phyloP scores from a whole-genome alignment of 2,329 filamentous ascomycete genomes.

The Aspergillus sp. region DNA sequence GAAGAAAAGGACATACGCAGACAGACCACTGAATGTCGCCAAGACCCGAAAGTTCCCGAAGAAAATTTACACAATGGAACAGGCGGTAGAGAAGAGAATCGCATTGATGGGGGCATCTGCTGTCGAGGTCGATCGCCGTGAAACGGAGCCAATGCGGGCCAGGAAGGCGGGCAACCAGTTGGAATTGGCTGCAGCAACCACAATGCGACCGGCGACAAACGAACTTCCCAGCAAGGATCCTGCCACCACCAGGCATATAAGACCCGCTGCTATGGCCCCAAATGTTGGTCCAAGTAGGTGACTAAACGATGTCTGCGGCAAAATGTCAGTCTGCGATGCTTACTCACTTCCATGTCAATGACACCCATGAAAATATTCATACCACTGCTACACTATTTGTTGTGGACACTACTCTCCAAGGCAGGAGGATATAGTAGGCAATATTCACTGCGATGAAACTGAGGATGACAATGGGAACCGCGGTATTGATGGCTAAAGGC shows the following conservation, averaged over 20 bases:
- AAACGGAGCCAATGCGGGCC: background rate
- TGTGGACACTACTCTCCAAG: constrained; percentile 16
- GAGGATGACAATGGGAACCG: constrained; percentile 15
- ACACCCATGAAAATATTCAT: background rate
- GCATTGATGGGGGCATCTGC: constrained; percentile 20
- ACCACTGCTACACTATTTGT: constrained; percentile 21
- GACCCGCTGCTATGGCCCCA: constrained; percentile 10
- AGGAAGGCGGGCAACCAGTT: constrained; percentile 18
- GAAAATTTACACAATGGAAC: constrained; percentile 15
- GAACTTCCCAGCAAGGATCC: constrained; percentile 18
- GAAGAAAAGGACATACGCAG: constrained; percentile 19
- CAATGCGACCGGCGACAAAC: constrained; percentile 19
- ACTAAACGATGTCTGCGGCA: constrained; percentile 10
- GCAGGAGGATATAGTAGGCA: constrained; percentile 18
- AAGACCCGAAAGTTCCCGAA: constrained; percentile 20
- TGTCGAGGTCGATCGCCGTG: background rate
- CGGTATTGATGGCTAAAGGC: constrained; percentile 19
- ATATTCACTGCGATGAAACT: constrained; percentile 19
- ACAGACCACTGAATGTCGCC: constrained; percentile 20
- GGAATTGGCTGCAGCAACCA: constrained; percentile 15
- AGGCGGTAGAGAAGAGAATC: constrained; percentile 12
- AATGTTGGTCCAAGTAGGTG: constrained; percentile 13
- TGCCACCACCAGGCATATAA: constrained; percentile 17
- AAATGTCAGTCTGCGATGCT: background rate
- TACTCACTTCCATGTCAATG: no score